Evolutionary conservation across 202 grass and related monocot species (phyloP), one percentile per base, ranked within the genome.

Genomic region (Zizania palustris): DNA sequence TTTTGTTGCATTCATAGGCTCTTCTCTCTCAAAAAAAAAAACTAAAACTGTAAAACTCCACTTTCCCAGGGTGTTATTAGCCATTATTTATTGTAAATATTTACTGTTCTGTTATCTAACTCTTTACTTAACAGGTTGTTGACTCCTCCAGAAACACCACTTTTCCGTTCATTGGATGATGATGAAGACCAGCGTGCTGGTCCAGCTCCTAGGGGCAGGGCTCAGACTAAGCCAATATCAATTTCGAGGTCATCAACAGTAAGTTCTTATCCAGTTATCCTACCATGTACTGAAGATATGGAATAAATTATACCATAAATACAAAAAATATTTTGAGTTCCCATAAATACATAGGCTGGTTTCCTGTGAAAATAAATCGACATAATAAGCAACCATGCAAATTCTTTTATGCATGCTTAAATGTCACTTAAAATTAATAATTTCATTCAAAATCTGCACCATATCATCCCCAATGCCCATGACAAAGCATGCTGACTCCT

Each of bases 111-210:
- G 12, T 45, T 33, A 57, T 73, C 10, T 74, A 62, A 41, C 83
- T 55, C 73, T 71, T 75, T 59, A 74, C 63, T 65, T 19, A 20
- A 75, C 62, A 98, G 95, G 95, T 56, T 98, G 65, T 77, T 98
- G 76, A 94, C 95, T 80, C 95, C 95, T 68, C 95, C 91, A 44
- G 95, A 90, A 51, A 98, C 95, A 63, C 95, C 95, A 53, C 89
- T 97, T 82, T 97, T 97, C 60, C 85, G 66, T 83, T 97, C 89
- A 50, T 90, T 98, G 53, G 95, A 98, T 82, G 87, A 93, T 13
- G 88, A 82, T 43, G 84, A 88, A 55, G 78, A 84, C 33, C 85
- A 76, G 35, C 60, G 74, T 18, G 34, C 45, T 38, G 53, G 82
- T 68, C 81, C 82, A 59, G 56, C 73, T 82, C 80, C 89, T 55